Conservation (phyloP, 2,329 filamentous ascomycete species). For the Gliomastix tumulicola region DNA sequence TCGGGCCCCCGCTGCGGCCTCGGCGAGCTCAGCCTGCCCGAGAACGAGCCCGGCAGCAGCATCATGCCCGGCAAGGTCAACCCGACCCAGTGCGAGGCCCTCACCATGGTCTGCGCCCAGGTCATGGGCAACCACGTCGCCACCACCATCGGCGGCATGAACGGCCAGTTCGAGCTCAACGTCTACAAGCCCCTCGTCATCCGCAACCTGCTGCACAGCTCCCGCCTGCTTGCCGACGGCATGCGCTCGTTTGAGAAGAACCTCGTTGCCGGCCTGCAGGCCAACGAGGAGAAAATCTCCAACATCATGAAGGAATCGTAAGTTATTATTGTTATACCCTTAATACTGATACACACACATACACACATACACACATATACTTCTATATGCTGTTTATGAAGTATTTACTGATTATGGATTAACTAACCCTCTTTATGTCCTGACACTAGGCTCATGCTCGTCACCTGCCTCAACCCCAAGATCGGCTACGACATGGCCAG, state of each 20-base stretch:
- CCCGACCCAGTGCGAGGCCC: constrained; percentile 93
- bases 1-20: constrained; percentile 93
- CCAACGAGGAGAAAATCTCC: constrained; percentile 88
- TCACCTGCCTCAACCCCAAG: constrained; percentile 94
- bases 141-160: constrained; percentile 89
- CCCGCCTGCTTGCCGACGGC: constrained; percentile 78
- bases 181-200: constrained; percentile 98
- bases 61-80: constrained; percentile 99
- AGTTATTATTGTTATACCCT: constrained; percentile 11
- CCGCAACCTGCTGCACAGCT: constrained; percentile 88
- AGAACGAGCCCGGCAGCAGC: constrained; percentile 95
- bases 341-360: neutral
- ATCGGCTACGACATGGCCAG: constrained; percentile 97
- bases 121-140: constrained; percentile 97
- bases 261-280: constrained; percentile 78
- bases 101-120: constrained; percentile 97
- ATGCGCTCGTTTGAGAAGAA: constrained; percentile 97
- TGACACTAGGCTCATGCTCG: constrained; percentile 78
- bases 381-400: neutral
- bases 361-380: neutral
- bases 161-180: constrained; percentile 97
- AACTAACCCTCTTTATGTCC: too few species aligned
- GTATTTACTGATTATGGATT: constrained; percentile 1
- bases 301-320: constrained; percentile 92
- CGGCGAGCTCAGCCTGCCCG: constrained; percentile 85